Base-by-base conservation (phyloP, 2,329 filamentous ascomycete species). In the Rhynchosporium secalis region DNA sequence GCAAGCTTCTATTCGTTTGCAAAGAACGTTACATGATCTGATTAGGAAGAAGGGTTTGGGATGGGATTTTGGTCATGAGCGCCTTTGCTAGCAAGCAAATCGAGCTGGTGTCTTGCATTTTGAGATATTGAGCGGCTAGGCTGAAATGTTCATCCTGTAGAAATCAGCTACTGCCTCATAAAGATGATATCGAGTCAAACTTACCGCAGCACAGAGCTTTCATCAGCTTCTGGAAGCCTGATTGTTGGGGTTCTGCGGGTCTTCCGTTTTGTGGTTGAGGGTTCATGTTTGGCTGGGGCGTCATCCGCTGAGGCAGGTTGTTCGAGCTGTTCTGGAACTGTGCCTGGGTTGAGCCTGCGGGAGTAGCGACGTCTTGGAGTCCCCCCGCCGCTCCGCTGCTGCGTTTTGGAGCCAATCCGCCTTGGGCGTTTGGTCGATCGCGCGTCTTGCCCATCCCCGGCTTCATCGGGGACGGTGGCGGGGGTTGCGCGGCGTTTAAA, bases 241-340 rank as follows among this genome's bases (percentile, higher is more conserved):
- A 89, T 51, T 87, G 89, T 75, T 94, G 90, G 69, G 87, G 82
- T 75, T 95, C 89, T 70, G 83, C 79, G 49, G 81, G 81, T 69
- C 81, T 82, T 70, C 75, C 79, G 73, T 78, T 84, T 75, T 78
- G 78, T 73, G 82, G 78, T 74, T 84, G 83, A 68, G 81, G 80
- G 65, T 80, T 83, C 79, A 86, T 80, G 63, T 81, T 84, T 62
- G 82, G 80, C 73, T 87, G 85, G 65, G 83, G 80, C 65, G 83
- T 84, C 73, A 84, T 83, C 67, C 83, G 81, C 69, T 87, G 81
- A 56, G 89, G 85, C 68, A 96, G 83, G 76, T 96, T 95, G 76
- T 92, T 91, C 74, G 90, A 91, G 80, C 92, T 96, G 83, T 92
- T 94, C 80, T 96, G 92, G 83, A 96, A 97, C 76, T 97, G 94